These are phyloP conservation scores for Sclerotinia sclerotiorum DNA, from an alignment of 2,329 filamentous ascomycete species.

Conservation along the genomic window DNA sequence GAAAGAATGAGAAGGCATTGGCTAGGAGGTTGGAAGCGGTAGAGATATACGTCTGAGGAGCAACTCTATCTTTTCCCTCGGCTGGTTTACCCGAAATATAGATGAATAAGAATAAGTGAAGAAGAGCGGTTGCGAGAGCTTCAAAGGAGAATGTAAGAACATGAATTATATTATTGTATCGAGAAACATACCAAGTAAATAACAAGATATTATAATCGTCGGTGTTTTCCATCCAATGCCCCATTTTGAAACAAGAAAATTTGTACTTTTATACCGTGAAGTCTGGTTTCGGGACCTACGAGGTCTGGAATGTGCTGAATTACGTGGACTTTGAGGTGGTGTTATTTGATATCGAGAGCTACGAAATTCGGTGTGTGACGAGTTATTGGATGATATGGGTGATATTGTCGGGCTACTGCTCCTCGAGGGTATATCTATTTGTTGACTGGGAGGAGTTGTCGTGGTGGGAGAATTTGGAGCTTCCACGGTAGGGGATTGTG, in stretches of 20 bases:
- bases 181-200: constrained; percentile 22
- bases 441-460: neutral
- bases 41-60: constrained; percentile 31
- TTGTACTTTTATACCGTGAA: constrained; percentile 3
- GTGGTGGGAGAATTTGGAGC: neutral
- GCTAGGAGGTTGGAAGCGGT: constrained; percentile 34
- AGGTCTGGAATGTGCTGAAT: neutral
- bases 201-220: constrained; percentile 29
- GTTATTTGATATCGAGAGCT: neutral
- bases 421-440: neutral
- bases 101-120: constrained; percentile 31
- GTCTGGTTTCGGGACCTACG: neutral
- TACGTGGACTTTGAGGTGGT: neutral
- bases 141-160: constrained; percentile 24
- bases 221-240: constrained; percentile 33
- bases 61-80: constrained; percentile 28
- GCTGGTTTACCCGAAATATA: constrained; percentile 31
- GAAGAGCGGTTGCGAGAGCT: constrained; percentile 23
- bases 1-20: constrained; percentile 31
- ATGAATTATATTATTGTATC: neutral
- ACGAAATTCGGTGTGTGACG: neutral
- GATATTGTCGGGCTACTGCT: constrained; percentile 11
- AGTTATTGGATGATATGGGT: neutral
- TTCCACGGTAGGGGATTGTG: neutral
- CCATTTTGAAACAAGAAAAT: constrained; percentile 31